Conservation (phyloP, 345 rosid genomes). For the Murraya koenigii region DNA sequence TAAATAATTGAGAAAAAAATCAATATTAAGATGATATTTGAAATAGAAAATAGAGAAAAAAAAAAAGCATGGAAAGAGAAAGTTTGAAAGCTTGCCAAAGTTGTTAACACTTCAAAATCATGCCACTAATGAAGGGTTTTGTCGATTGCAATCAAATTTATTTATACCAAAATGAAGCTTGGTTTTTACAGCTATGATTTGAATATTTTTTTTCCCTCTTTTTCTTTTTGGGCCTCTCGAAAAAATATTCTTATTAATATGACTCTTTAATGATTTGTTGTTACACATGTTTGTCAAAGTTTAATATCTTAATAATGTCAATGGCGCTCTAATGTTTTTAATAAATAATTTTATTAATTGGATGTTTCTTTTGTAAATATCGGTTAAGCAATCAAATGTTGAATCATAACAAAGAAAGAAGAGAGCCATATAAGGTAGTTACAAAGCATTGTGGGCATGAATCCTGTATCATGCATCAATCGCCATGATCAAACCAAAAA, state of each 20-base stretch:
- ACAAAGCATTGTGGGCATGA: too few relatives aligned
- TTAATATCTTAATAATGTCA: background rate
- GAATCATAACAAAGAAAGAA: too few relatives aligned
- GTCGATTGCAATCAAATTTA: background rate
- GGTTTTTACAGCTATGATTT: background rate
- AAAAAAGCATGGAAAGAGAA: background rate
- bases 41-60: background rate
- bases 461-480: too few relatives aligned
- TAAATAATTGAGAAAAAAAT: too few relatives aligned
- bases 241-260: background rate
- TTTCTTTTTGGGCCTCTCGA: too few relatives aligned
- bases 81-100: background rate
- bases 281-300: background rate
- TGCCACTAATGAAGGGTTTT: background rate
- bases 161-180: background rate
- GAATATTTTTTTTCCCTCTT: background rate
- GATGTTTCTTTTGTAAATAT: too few relatives aligned
- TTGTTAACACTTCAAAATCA: conserved; percentile 12
- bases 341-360: too few relatives aligned
- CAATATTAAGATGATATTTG: background rate
- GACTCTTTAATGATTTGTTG: background rate
- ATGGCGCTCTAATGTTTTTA: too few relatives aligned
- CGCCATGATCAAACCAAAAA: too few relatives aligned
- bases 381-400: too few relatives aligned
- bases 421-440: too few relatives aligned